These are phyloP conservation scores for Diplodia intermedia DNA, from an alignment of 2,329 filamentous ascomycete genomes.

Conservation along the genomic window DNA sequence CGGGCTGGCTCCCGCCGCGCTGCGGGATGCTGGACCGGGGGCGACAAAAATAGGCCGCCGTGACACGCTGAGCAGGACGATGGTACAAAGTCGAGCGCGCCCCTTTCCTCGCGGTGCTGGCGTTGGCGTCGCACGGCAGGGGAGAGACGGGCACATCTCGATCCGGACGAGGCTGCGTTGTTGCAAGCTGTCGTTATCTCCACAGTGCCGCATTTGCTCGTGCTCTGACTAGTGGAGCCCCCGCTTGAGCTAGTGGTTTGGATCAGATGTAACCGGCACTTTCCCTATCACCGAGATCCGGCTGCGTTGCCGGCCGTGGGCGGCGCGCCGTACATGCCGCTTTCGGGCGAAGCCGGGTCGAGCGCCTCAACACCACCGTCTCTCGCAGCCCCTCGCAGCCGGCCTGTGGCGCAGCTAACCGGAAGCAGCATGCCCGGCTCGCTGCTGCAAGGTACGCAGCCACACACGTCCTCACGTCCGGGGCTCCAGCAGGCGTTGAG, in stretches of 20 bases:
- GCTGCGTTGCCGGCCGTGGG: not conserved
- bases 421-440: slow-evolving; percentile 13
- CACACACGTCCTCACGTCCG: slow-evolving; percentile 19
- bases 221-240: slow-evolving; percentile 30
- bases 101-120: slow-evolving; percentile 17
- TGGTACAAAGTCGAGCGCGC: not conserved
- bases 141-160: slow-evolving; percentile 26
- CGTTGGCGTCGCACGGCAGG: slow-evolving; percentile 26
- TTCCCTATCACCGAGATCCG: slow-evolving; percentile 30
- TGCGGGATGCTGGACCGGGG: slow-evolving; percentile 20
- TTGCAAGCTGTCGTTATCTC: slow-evolving; percentile 31
- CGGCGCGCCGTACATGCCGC: slow-evolving; percentile 6
- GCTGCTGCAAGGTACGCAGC: slow-evolving; percentile 22
- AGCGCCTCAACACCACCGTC: slow-evolving; percentile 29
- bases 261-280: slow-evolving; percentile 25
- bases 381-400: not conserved
- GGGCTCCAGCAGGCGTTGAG: slow-evolving; percentile 18
- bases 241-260: slow-evolving; percentile 28
- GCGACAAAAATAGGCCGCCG: slow-evolving; percentile 20
- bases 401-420: slow-evolving; percentile 23
- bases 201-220: slow-evolving; percentile 32
- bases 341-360: slow-evolving; percentile 24
- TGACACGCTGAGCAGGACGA: not conserved
- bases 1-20: slow-evolving; percentile 22
- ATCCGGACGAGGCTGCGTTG: slow-evolving; percentile 28